Percentiles rank a stretch among this genome's conserved stretches.
These are phyloP conservation scores for Termitomyces sp. DNA, from an alignment of 768 basidiomycete species.

Conservation along the genomic window DNA sequence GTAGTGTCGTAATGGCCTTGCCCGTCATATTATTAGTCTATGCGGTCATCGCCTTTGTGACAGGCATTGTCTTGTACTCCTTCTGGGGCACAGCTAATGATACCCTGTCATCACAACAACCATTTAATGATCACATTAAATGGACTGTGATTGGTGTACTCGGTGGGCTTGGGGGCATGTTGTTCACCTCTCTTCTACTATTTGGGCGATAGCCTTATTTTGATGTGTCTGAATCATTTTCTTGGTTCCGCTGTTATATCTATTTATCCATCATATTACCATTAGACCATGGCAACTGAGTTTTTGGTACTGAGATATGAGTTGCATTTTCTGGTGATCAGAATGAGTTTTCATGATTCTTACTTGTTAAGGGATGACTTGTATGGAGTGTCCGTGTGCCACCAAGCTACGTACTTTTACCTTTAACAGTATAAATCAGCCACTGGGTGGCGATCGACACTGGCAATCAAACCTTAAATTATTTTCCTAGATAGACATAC, in stretches of 20 bases:
- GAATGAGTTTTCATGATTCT: too few relatives aligned
- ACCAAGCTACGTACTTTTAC: too few relatives aligned
- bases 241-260: background rate
- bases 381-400: too few relatives aligned
- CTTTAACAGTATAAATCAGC: too few relatives aligned
- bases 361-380: too few relatives aligned
- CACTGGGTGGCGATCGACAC: too few relatives aligned
- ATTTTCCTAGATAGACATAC: too few relatives aligned
- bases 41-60: slow-evolving; percentile 62
- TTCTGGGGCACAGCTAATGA: background rate
- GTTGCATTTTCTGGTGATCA: too few relatives aligned
- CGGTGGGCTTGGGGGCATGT: background rate
- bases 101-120: background rate
- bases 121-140: background rate
- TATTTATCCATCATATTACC: background rate
- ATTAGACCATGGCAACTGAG: background rate
- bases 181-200: background rate
- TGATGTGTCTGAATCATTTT: background rate
- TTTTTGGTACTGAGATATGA: background rate
- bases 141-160: slow-evolving; percentile 19
- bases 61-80: slow-evolving; percentile 34
- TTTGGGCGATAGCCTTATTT: background rate
- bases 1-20: slow-evolving; percentile 62
- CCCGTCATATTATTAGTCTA: slow-evolving; percentile 73
- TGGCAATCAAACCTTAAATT: too few relatives aligned